Base-by-base conservation (phyloP, 345 rosid genomes). In the Dipteronia sinensis region DNA sequence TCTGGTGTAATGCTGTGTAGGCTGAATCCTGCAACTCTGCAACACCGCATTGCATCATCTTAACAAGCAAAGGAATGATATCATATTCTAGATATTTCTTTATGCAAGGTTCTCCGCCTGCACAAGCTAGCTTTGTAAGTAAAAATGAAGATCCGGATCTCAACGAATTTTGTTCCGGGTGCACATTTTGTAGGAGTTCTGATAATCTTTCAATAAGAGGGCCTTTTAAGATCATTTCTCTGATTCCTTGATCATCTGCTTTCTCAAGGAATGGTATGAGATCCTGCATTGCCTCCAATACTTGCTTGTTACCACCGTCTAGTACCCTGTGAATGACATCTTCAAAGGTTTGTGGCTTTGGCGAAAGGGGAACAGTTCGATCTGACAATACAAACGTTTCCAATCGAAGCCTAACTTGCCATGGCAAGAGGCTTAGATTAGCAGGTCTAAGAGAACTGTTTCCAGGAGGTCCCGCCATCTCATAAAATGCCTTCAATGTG, bases 11-110 rank as follows among this genome's bases (percentile, higher is more conserved):
- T 7, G 86, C 79, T 7, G 76, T 59, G 16, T 73, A 83, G 13
- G 81, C 83, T 15, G 83, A 77, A 65, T 83, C 83, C 76, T 83
- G 85, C 65, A 79, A 47, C 70, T 83, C 83, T 19, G 82, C 40
- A 13, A 64, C 29, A 4, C 46, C 34, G 61, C 85, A 83, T 23
- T 79, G 81, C 83, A 83, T 83, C 78, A 79, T 68, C 78, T 79
- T 83, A 27, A 83, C 73, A 17, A 79, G 69, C 63, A 65, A 76
- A 1, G 76, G 76, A 40, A 83, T 76, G 16, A 80, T 74, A 63
- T 77, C 66, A 11, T 79, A 77, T 40, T 77, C 81, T 0, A 69
- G 68, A 74, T 73, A 77, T 75, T 77, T 83, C 65, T 61, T 69
- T 58, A 83, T 74, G 66, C 71, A 83, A 16, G 83, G 78, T 46